Evolutionary conservation across 257 asterid species (phyloP).

Genomic region (Oldenlandia corymbosa): DNA sequence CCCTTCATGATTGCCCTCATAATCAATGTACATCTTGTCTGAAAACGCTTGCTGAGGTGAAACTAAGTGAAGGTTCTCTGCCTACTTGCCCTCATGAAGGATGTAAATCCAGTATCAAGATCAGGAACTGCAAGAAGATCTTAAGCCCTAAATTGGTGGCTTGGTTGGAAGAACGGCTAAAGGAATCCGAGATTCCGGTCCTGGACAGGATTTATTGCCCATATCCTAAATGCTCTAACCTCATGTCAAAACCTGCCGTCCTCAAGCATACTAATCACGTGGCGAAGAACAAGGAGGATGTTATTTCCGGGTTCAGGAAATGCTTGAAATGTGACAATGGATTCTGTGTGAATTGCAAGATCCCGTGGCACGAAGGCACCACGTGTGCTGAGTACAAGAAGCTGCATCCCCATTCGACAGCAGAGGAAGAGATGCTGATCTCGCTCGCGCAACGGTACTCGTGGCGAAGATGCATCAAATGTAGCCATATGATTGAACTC

Average conservation of each 20-base stretch:
- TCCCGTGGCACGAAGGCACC: constrained; percentile 26
- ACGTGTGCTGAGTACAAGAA: constrained; percentile 22
- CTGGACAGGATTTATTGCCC: constrained; percentile 51
- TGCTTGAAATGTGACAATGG: constrained; percentile 33
- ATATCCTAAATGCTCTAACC: constrained; percentile 44
- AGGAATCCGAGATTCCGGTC: constrained; percentile 51
- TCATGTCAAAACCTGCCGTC: constrained; percentile 41
- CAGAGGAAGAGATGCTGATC: constrained; percentile 19
- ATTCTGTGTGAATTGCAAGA: constrained; percentile 29
- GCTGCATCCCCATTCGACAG: not conserved
- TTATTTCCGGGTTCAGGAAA: constrained; percentile 18
- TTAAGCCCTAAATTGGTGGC: constrained; percentile 42
- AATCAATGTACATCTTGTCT: constrained; percentile 40
- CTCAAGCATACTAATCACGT: constrained; percentile 7
- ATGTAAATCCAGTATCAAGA: constrained; percentile 37
- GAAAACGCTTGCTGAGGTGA: constrained; percentile 42
- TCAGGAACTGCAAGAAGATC: constrained; percentile 35
- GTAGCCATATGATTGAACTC: constrained; percentile 28
- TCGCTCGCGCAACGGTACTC: constrained; percentile 14
- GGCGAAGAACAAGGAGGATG: not conserved
- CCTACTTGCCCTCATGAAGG: constrained; percentile 51
- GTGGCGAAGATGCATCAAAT: constrained; percentile 27
- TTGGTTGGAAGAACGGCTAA: constrained; percentile 37
- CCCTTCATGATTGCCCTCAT: constrained; percentile 39
- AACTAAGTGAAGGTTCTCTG: constrained; percentile 36